Conservation (phyloP, 179 eudicot species). For the Spinacia oleracea region DNA sequence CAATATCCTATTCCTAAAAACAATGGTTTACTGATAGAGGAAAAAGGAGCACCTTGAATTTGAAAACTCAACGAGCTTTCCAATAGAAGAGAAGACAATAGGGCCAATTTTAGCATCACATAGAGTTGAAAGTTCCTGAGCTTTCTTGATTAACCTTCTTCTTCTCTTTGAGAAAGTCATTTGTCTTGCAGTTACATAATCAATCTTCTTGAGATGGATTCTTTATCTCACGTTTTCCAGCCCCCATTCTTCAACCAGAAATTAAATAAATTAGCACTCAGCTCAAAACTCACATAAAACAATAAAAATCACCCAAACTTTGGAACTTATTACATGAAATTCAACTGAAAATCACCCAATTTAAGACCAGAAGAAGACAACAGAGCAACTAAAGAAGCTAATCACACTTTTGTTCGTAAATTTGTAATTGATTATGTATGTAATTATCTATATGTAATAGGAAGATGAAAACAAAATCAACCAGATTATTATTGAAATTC, state of each 20-base stretch:
- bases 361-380: too few species aligned
- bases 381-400: too few species aligned
- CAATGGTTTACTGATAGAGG: background rate
- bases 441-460: too few species aligned
- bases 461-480: too few species aligned
- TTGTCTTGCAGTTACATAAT: slow-evolving; percentile 37
- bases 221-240: slow-evolving; percentile 34
- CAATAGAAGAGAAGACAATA: slow-evolving; percentile 41
- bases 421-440: too few species aligned
- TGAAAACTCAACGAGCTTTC: slow-evolving; percentile 36
- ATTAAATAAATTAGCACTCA: slow-evolving; percentile 4
- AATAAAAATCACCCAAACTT: slow-evolving; percentile 2
- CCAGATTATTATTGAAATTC: too few species aligned
- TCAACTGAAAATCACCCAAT: slow-evolving; percentile 2
- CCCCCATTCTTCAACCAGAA: background rate
- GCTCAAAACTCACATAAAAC: background rate
- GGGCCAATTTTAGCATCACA: slow-evolving; percentile 47
- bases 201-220: slow-evolving; percentile 41
- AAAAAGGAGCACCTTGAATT: slow-evolving; percentile 28
- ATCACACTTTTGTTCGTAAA: too few species aligned
- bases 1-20: background rate
- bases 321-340: slow-evolving; percentile 2
- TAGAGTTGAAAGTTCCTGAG: slow-evolving; percentile 36
- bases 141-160: slow-evolving; percentile 39
- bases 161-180: slow-evolving; percentile 38